Conservation (phyloP, 2,329 filamentous ascomycete genomes). For the Neopestalotiopsis sp. region DNA sequence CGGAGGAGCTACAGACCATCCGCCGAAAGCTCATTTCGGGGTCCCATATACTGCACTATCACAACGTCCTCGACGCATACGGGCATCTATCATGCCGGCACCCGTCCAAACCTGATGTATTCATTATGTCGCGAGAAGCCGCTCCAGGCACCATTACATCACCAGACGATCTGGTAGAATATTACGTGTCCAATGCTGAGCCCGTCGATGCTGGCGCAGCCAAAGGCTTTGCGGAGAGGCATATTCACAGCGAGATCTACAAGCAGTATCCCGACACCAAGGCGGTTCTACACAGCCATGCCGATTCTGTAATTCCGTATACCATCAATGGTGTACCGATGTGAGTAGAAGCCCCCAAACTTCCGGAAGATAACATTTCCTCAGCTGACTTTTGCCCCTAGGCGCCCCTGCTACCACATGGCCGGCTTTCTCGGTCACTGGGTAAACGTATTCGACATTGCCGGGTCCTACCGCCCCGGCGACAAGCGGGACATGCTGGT, state of each 20-base stretch:
- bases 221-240: conserved; percentile 47
- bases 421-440: conserved; percentile 46
- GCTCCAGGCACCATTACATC: conserved; percentile 52
- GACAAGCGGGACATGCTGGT: conserved; percentile 44
- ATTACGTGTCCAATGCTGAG: conserved; percentile 44
- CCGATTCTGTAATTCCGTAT: conserved; percentile 47
- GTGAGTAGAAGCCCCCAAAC: background rate
- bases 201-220: conserved; percentile 44
- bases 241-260: conserved; percentile 52
- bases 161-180: conserved; percentile 49
- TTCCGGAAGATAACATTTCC: no score
- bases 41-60: conserved; percentile 56
- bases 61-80: conserved; percentile 57
- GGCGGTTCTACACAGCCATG: conserved; percentile 49
- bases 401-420: conserved; percentile 45
- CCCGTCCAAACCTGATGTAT: conserved; percentile 47
- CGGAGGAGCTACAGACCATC: conserved; percentile 5
- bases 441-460: conserved; percentile 39
- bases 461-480: conserved; percentile 27
- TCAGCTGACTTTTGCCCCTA: background rate
- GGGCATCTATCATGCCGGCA: conserved; percentile 59
- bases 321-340: conserved; percentile 45
- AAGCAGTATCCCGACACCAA: conserved; percentile 43
- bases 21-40: conserved; percentile 44
- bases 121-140: conserved; percentile 52